Evolutionary conservation across 192 early-diverging fungal genomes (phyloP), one percentile per base, ranked within the genome.

Genomic region (Coemansia sp.): DNA sequence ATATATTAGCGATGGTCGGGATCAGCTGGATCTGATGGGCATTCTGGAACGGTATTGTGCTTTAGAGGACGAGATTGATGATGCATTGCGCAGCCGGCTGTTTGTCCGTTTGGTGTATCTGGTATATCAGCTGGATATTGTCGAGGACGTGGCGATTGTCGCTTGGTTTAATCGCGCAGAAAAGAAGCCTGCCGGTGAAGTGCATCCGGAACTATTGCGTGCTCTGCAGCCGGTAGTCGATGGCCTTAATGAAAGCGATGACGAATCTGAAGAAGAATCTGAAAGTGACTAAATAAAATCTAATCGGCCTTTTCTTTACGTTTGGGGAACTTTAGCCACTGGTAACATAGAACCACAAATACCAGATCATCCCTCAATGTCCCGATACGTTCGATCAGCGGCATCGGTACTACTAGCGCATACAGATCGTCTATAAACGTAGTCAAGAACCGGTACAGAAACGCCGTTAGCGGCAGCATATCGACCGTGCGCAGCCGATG

Each of bases 111-210:
- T 88, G 5, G 53, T 94, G 51, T 76, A 78, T 45, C 48, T 81
- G 35, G 60, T 91, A 39, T 96, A 93, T 68, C 84, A 96, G 48
- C 55, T 81, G 16, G 91, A 94, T 65, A 71, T 97, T 37, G 48
- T 91, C 18, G 89, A 91, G 58, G 93, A 94, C 53, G 87, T 92
- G 30, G 79, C 83, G 3, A 81, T 97, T 44, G 43, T 92, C 16
- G 65, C 61, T 18, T 97, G 94, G 94, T 84, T 85, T 59, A 69
- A 80, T 40, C 72, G 81, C 37, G 63, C 65, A 18, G 63, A 71
- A 11, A 78, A 76, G 49, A 72, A 71, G 43, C 57, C 68, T 8
- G 60, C 59, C 12, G 65, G 61, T 11, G 50, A 63, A 0, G 80
- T 79, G 13, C 53, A 79, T 52, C 33, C 63, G 56, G 54, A 69